phyloP scores from a whole-genome alignment of 2,329 filamentous ascomycete species.

The Orbilia ellipsospora region DNA sequence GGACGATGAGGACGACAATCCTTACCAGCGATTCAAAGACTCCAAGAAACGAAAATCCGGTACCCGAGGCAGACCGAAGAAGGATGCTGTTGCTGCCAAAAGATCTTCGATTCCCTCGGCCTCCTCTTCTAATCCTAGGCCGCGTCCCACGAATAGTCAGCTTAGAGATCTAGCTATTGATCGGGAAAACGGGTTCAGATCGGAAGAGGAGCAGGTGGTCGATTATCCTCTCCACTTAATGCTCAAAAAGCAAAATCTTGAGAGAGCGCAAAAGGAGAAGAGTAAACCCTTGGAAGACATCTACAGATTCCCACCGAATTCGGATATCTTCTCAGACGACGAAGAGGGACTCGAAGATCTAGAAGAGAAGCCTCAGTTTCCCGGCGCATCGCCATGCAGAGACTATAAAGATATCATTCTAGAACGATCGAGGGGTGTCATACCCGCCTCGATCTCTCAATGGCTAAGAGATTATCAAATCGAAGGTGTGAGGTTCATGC shows the following conservation, averaged over 20 bases:
- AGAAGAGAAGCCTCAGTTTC: constrained; percentile 71
- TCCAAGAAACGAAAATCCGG: constrained; percentile 68
- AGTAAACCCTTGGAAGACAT: constrained; percentile 53
- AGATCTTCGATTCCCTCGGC: constrained; percentile 56
- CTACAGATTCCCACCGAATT: constrained; percentile 59
- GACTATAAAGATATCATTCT: constrained; percentile 80
- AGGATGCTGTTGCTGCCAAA: constrained; percentile 54
- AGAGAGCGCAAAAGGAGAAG: constrained; percentile 46
- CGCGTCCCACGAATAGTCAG: constrained; percentile 47
- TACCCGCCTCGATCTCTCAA: constrained; percentile 89
- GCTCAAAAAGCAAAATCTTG: constrained; percentile 40
- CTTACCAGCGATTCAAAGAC: constrained; percentile 67
- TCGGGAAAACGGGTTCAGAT: constrained; percentile 59
- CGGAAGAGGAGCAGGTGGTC: constrained; percentile 59
- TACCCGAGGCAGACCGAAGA: constrained; percentile 57
- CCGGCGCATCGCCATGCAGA: constrained; percentile 77
- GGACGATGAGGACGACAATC: constrained; percentile 70
- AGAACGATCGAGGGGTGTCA: constrained; percentile 78
- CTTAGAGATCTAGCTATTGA: constrained; percentile 57
- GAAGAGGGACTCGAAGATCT: constrained; percentile 65
- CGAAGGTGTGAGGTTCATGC: constrained; percentile 83
- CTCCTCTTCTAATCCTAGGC: constrained; percentile 12
- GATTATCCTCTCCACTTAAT: constrained; percentile 55
- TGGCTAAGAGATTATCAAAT: constrained; percentile 94
- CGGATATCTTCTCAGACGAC: constrained; percentile 65